Base-by-base conservation (phyloP, 257 asterid genomes). In the Lycium barbarum region DNA sequence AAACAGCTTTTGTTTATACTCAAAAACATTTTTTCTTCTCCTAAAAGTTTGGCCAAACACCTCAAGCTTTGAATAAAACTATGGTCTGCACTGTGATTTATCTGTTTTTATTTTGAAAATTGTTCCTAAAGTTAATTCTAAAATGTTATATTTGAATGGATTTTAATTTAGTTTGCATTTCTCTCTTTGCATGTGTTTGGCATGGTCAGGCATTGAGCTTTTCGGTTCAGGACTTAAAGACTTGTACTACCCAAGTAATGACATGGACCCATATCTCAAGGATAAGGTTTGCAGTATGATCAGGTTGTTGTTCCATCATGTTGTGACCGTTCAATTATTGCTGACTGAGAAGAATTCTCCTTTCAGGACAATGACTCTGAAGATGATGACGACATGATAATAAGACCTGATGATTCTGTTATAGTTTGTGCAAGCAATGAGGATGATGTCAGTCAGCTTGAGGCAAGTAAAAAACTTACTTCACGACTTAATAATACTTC, bases 391-490 rank as follows among this genome's bases (percentile, higher is more conserved):
- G 98, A 95, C 90, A 85, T 88, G 84, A 88, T 86, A 47, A 95
- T 95, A 88, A 93, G 92, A 84, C 93, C 97, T 6, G 99, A 96
- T 47, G 99, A 96, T 83, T 87, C 91, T 36, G 89, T 96, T 88
- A 88, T 95, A 80, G 93, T 95, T 74, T 95, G 98, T 90, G 98
- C 98, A 54, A 91, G 94, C 53, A 93, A 93, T 83, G 98, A 96
- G 92, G 98, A 95, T 87, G 98, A 94, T 79, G 95, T 93, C 92
- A 93, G 98, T 91, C 95, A 93, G 87, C 94, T 93, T 3, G 95
- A 95, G 98, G 98, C 90, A 92, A 62, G 95, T 93, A 73, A 53
- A 73, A 47, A 80, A 82, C 58, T 85, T 84, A 81, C 58, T 68
- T 87, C 62, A 76, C 70, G 72, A 72, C 68, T 35, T 11, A 71